Evolutionary conservation across 164 flowering plant species (phyloP), one percentile per base, ranked within the genome.

Genomic region (Platanus orientalis): DNA sequence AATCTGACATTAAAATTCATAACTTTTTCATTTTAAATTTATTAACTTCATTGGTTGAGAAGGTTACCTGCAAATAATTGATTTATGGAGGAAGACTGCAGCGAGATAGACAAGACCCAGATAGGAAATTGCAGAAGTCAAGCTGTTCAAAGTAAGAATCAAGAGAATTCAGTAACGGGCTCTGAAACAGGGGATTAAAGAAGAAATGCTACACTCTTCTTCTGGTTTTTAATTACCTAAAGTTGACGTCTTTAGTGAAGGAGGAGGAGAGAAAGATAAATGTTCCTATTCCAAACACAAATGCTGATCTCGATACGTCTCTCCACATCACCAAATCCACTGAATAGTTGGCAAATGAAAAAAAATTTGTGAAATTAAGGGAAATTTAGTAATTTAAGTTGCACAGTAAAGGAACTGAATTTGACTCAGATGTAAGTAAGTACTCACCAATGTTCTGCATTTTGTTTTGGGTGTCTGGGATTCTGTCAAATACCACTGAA

Each of bases 261-360:
- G 87, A 81, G 17, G 90, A 81, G 47, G 90, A 89, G 29, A 91
- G 61, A 13, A 87, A 75, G 26, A 79, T 58, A 49, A 90, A 85
- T 67, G 87, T 75, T 61, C 98, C 97, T n/a, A 81, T 48, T 23
- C 92, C 92, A 69, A 90, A 90, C 2, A 82, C 65, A 17, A 91
- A 74, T 60, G 91, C 85, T 11, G 98, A 89, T 79, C 72, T 89
- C 7, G 90, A 74, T 30, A 83, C 74, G 67, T 93, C 90, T 78
- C 79, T 91, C 98, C 98, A 93, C 96, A 93, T 87, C 1, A 93
- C 79, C 58, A 93, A 65, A 75, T 93, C 93, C 77, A 83, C 98
- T 91, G 80, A 54, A 63, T n/a, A 45, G n/a, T n/a, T n/a, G n/a
- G n/a, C n/a, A n/a, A 59, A 19, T 20, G 1, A 45, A 24, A 29